These are phyloP conservation scores for Pseudogymnoascus sp. DNA, from an alignment of 2,329 filamentous ascomycete species.

Conservation along the genomic window DNA sequence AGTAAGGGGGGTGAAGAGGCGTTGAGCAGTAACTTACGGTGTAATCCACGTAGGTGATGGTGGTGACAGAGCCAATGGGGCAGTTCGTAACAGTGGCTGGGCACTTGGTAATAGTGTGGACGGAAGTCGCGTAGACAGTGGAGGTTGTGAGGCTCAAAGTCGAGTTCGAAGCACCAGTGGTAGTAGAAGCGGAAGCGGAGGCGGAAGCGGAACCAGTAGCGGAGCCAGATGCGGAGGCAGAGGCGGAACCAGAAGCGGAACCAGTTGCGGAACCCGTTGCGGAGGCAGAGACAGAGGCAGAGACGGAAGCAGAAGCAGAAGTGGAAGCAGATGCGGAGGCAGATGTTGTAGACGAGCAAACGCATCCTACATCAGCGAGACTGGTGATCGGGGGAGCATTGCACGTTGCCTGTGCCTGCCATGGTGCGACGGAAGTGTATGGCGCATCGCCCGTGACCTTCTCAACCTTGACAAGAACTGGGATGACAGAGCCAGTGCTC, in stretches of 20 bases:
- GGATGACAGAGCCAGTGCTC: constrained; percentile 60
- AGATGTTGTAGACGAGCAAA: constrained; percentile 14
- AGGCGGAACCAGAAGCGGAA: background rate
- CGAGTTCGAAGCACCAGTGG: background rate
- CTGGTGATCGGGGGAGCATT: constrained; percentile 38
- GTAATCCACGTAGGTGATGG: constrained; percentile 14
- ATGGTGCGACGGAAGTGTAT: constrained; percentile 27
- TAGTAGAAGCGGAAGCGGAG: background rate
- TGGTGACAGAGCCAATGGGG: constrained; percentile 31
- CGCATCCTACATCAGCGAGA: constrained; percentile 20
- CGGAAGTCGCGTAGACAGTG: constrained; percentile 14
- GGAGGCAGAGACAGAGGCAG: background rate
- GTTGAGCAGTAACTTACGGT: background rate
- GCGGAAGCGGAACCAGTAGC: background rate
- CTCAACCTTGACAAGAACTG: constrained; percentile 56
- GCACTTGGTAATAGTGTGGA: constrained; percentile 14
- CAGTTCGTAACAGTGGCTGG: constrained; percentile 34
- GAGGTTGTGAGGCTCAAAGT: background rate
- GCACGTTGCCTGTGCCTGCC: constrained; percentile 37
- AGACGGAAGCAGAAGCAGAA: background rate
- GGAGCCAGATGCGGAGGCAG: background rate
- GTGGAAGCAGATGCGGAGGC: background rate
- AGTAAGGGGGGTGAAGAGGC: background rate
- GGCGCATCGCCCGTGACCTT: constrained; percentile 30
- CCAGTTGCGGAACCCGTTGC: background rate